A percentile compares a stretch with the other conserved stretches of the same genome.
Conservation (phyloP, 495 filamentous ascomycete genomes). For the Wilcoxina mikolae region DNA sequence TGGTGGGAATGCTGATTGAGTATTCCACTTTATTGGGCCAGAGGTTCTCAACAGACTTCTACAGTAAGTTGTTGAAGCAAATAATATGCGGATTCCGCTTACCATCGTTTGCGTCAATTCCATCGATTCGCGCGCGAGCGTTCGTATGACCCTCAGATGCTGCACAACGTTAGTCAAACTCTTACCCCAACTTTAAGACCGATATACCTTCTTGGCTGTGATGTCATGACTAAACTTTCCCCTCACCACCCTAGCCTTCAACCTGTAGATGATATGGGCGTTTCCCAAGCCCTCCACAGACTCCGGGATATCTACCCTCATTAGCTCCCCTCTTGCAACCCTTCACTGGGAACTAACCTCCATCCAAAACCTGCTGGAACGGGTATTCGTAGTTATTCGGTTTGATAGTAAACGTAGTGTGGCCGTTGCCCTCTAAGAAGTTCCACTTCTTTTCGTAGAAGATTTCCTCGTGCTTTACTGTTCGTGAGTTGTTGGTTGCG, state of each 20-base stretch:
- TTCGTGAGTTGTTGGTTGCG: background rate
- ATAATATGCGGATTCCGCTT: background rate
- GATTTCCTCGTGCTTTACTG: conserved; percentile 36
- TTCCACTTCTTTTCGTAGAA: conserved; percentile 44
- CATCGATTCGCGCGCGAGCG: conserved; percentile 61
- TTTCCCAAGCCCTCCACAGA: conserved; percentile 74
- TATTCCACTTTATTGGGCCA: conserved; percentile 95
- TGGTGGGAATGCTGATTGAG: conserved; percentile 71
- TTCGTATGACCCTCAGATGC: conserved; percentile 75
- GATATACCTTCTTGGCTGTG: conserved; percentile 43
- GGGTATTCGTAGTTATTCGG: conserved; percentile 81
- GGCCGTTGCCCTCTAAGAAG: conserved; percentile 38
- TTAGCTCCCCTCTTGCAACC: too few species aligned
- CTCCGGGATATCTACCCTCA: conserved; percentile 50
- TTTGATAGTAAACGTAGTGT: conserved; percentile 31
- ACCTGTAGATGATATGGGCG: conserved; percentile 67
- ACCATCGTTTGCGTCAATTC: conserved; percentile 77
- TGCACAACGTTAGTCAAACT: conserved; percentile 10
- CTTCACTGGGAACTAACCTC: too few species aligned
- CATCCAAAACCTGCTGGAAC: conserved; percentile 33
- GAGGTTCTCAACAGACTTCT: conserved; percentile 70
- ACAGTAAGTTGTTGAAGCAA: background rate
- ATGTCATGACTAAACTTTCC: conserved; percentile 69
- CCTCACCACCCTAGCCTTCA: conserved; percentile 75
- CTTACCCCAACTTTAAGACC: background rate